Conservation (phyloP, 306 rosid genomes). For the Calophaca sinica region DNA sequence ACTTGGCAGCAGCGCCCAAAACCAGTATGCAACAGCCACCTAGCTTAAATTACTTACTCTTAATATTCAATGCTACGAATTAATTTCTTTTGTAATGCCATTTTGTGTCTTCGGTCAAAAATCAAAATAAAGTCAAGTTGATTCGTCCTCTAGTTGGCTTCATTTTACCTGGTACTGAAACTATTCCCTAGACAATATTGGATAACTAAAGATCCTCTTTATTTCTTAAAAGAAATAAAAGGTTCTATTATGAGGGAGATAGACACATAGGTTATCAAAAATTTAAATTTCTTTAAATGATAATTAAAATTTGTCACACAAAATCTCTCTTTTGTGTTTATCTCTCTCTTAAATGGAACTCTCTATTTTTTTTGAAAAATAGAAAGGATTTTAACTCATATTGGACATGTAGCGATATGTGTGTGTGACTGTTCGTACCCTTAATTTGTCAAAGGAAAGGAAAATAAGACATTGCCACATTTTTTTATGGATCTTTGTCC, state of each 20-base stretch:
- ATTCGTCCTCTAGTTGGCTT: conserved; percentile 42
- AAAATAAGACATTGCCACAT: conserved; percentile 1
- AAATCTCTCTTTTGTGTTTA: no score
- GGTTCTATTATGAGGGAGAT: no score
- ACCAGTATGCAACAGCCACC: conserved; percentile 26
- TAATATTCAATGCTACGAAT: not conserved
- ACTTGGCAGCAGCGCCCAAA: conserved; percentile 17
- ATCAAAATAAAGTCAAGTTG: not conserved
- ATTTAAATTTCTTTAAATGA: no score
- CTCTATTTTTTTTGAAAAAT: no score
- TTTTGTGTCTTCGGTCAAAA: conserved; percentile 14
- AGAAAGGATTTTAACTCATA: no score
- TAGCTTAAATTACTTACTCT: conserved; percentile 4
- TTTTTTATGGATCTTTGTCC: not conserved
- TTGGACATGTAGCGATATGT: not conserved
- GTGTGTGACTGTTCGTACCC: not conserved
- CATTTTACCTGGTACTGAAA: conserved; percentile 41
- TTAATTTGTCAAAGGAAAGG: conserved; percentile 33
- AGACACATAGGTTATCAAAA: no score
- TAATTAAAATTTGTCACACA: no score
- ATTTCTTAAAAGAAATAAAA: no score
- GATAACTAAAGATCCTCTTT: no score
- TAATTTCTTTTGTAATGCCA: conserved; percentile 4
- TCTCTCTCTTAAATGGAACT: no score
- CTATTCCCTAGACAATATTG: conserved; percentile 13